phyloP scores from a whole-genome alignment of 177 flowering plant species.

The Vitis hybrid region DNA sequence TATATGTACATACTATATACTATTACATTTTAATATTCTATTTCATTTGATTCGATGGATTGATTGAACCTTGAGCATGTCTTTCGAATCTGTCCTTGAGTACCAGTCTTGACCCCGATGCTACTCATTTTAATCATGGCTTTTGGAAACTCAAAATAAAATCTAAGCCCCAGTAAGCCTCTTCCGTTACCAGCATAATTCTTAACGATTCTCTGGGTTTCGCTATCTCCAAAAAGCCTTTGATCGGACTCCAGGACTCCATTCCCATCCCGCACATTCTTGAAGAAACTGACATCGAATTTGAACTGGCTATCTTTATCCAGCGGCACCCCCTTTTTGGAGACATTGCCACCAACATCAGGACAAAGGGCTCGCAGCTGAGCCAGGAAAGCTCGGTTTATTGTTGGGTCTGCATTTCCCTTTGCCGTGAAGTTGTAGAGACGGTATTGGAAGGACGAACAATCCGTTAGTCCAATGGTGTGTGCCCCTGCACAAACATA shows the following conservation, averaged over 20 bases:
- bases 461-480: conserved; percentile 74
- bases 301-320: conserved; percentile 53
- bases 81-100: conserved; percentile 68
- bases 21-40: neutral
- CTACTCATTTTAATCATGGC: conserved; percentile 78
- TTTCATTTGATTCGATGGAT: neutral
- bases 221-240: conserved; percentile 59
- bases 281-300: conserved; percentile 63
- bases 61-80: conserved; percentile 59
- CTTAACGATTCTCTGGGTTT: conserved; percentile 42
- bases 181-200: conserved; percentile 54
- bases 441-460: conserved; percentile 57
- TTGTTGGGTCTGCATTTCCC: conserved; percentile 70
- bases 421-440: conserved; percentile 72
- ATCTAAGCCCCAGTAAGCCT: conserved; percentile 62
- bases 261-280: conserved; percentile 57
- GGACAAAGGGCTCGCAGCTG: conserved; percentile 54
- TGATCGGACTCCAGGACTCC: conserved; percentile 80
- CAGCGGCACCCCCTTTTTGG: conserved; percentile 52
- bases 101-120: conserved; percentile 69
- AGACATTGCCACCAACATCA: conserved; percentile 37
- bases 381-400: conserved; percentile 40
- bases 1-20: too few species aligned
- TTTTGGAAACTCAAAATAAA: conserved; percentile 47
- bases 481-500: conserved; percentile 56